Percentiles rank a stretch among this genome's conserved stretches.
phyloP scores from a whole-genome alignment of 2,329 filamentous ascomycete species.

The Fusarium nodosum region DNA sequence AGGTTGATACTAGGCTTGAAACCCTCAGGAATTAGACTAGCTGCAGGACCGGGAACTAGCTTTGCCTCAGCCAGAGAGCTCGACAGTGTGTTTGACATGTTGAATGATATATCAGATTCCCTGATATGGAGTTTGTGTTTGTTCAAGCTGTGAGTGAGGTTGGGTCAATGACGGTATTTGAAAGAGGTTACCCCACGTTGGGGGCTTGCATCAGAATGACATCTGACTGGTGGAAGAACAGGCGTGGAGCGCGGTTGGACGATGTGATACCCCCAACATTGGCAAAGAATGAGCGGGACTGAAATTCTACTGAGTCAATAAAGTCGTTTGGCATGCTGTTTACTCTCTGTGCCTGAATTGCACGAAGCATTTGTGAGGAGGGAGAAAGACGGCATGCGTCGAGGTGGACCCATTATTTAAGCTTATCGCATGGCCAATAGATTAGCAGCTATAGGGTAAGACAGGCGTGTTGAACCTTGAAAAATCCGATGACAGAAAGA shows the following conservation, averaged over 20 bases:
- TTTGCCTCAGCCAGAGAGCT: constrained; percentile 55
- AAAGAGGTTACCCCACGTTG: constrained; percentile 37
- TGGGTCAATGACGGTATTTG: constrained; percentile 40
- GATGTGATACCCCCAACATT: constrained; percentile 19
- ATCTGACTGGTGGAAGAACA: constrained; percentile 43
- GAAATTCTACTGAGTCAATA: background rate
- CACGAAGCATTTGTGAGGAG: background rate
- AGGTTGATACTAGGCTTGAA: constrained; percentile 61
- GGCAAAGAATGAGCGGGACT: background rate
- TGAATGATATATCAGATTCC: background rate
- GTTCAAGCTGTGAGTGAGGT: constrained; percentile 16
- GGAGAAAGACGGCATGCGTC: background rate
- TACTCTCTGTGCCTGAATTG: background rate
- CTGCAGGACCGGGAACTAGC: constrained; percentile 59
- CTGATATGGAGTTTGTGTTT: background rate
- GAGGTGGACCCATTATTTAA: constrained; percentile 14
- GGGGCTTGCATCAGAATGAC: constrained; percentile 26
- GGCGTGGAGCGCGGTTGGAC: background rate
- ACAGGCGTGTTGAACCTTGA: background rate
- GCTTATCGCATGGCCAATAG: constrained; percentile 1
- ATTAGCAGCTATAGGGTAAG: background rate
- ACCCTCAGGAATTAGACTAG: constrained; percentile 56
- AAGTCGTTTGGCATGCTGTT: background rate
- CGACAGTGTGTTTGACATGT: constrained; percentile 44
- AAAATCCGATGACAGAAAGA: fast-evolving